These are phyloP conservation scores for Andalucia godoyi DNA, from an alignment of 78 protist genomes.

Conservation along the genomic window DNA sequence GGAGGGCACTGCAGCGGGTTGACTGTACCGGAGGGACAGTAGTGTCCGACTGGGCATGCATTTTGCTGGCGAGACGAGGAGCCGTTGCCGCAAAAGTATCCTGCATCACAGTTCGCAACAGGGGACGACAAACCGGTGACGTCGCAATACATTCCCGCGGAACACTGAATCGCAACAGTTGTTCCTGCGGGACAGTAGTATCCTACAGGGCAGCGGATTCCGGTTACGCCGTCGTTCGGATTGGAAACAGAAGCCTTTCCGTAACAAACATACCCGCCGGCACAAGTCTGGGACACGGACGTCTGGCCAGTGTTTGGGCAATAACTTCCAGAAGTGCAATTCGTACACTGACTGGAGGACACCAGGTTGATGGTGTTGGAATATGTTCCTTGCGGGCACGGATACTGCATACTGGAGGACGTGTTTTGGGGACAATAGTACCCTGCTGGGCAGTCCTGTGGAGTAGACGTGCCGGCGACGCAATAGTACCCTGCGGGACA, in stretches of 20 bases:
- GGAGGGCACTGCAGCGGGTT: conserved; percentile 12
- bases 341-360: neutral
- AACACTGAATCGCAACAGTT: neutral
- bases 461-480: neutral
- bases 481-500: conserved; percentile 13
- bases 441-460: conserved; percentile 20
- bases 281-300: too few relatives aligned
- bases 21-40: conserved; percentile 19
- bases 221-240: too few relatives aligned
- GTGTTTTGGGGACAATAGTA: conserved; percentile 10
- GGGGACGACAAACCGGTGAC: neutral
- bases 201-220: conserved; percentile 5
- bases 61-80: too few relatives aligned
- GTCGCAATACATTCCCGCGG: neutral
- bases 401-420: neutral
- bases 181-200: conserved; percentile 11
- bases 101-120: neutral
- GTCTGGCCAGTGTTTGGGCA: too few relatives aligned
- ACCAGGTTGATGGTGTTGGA: neutral
- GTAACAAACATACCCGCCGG: too few relatives aligned
- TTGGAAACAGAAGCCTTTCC: too few relatives aligned
- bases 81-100: conserved; percentile 1
- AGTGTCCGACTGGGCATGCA: conserved; percentile 19
- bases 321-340: conserved; percentile 1
- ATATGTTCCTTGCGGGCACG: conserved; percentile 14